Base-by-base conservation (phyloP, 257 asterid genomes). In the Capsicum pubescens region DNA sequence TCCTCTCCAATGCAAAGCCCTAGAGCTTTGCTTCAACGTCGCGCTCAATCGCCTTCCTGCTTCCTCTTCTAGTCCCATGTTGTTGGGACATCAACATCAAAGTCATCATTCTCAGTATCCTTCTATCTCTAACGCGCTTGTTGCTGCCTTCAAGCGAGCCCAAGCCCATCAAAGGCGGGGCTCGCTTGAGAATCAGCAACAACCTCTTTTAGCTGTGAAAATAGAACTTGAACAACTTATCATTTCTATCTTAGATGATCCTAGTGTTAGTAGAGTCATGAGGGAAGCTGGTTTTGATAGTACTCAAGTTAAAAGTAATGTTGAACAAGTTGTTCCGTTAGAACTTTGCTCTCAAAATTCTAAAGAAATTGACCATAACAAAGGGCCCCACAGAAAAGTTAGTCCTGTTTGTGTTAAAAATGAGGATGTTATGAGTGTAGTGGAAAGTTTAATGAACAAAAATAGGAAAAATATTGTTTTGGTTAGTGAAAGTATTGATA, bases 211-310 rank as follows among this genome's bases (percentile, higher is more conserved):
- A 15, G 90, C 94, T 3, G 93, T 90, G 6, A 93, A 92, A 68
- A 91, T 95, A 83, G 98, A 94, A 88, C 86, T 95, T 44, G 93
- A 94, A 80, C 98, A 92, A 90, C 95, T 95, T 17, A 87, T 95
- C 35, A 83, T 95, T n/a, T 94, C 99, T 15, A 95, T 95, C 6
- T 36, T 95, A 13, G 98, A 93, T 84, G 99, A 95, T 68, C 99
- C 99, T 12, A 94, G 98, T 85, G 99, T 95, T 2, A 95, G 99
- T 85, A 88, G 98, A 76, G 99, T 94, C 71, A 94, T 95, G 99
- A 88, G 93, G 48, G 98, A 95, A 70, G 99, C 99, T 15, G 93
- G 98, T 8, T 95, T 95, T 84, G 91, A 91, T 9, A 95, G 99
- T 74, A 90, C 92, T 0, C 98, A 94, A 80, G 97, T 95, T 12